A percentile compares a stretch with the other conserved stretches of the same genome.
Conservation (phyloP, 495 filamentous ascomycete genomes). For the Aspergillus conjunctus region DNA sequence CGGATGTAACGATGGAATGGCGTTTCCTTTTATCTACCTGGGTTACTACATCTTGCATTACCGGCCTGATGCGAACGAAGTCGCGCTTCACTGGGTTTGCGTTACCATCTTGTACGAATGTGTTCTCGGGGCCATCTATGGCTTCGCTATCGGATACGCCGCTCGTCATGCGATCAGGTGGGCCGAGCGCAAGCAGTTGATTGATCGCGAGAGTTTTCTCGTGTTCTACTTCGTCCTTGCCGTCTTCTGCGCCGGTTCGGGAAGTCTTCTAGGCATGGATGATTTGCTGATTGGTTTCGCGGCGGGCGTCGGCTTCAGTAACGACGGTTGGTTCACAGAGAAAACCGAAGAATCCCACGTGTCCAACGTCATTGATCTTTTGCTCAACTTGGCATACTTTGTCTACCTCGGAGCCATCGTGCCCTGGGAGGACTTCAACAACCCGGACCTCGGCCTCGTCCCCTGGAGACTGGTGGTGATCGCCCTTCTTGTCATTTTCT, state of each 20-base stretch:
- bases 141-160: slow-evolving; percentile 83
- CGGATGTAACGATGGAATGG: slow-evolving; percentile 99
- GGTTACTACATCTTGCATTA: slow-evolving; percentile 85
- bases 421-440: slow-evolving; percentile 88
- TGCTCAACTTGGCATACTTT: slow-evolving; percentile 97
- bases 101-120: slow-evolving; percentile 95
- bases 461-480: slow-evolving; percentile 91
- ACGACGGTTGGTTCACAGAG: slow-evolving; percentile 98
- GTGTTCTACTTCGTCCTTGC: slow-evolving; percentile 99
- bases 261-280: slow-evolving; percentile 88
- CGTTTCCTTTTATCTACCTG: slow-evolving; percentile 97
- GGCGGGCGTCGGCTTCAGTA: slow-evolving; percentile 94
- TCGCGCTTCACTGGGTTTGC: slow-evolving; percentile 86
- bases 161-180: slow-evolving; percentile 89
- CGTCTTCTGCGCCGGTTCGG: slow-evolving; percentile 93
- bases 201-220: slow-evolving; percentile 95
- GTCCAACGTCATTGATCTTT: slow-evolving; percentile 97
- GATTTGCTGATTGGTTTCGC: slow-evolving; percentile 97
- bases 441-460: slow-evolving; percentile 64
- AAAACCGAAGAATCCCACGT: slow-evolving; percentile 99
- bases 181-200: slow-evolving; percentile 81
- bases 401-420: slow-evolving; percentile 98
- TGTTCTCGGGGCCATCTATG: slow-evolving; percentile 87
- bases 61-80: slow-evolving; percentile 62
- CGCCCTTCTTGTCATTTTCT: slow-evolving; percentile 88